Base-by-base conservation (phyloP, 2,329 filamentous ascomycete genomes). In the Diaporthe amygdali region DNA sequence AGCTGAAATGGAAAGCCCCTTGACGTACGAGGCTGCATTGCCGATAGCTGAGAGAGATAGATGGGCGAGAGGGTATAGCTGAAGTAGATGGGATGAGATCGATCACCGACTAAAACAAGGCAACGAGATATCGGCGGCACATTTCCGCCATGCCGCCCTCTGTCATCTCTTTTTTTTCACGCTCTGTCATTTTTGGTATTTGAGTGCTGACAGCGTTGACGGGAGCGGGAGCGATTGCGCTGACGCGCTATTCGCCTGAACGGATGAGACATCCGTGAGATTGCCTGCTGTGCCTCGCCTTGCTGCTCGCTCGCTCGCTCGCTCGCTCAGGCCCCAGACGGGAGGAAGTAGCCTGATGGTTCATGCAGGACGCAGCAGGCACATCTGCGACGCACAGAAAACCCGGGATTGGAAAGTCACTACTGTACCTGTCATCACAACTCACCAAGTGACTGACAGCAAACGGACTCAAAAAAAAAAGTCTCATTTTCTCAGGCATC, bases 121-220 rank as follows among this genome's bases (percentile, higher is more conserved):
- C 34, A 46, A 47, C 41, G n/a, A 47, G 27, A 20, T 63, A 30
- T 30, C 37, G 59, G 59, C 59, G 59, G 59, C 59, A 25, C 59
- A 22, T 32, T 63, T 63, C 59, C 59, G 59, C 59, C 27, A 41
- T 63, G 59, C 59, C 41, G 59, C 59, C 59, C 20, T 30, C 27
- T 63, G 59, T 63, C 59, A 47, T 47, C 41, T 63, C 25, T 63
- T 27, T 52, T 17, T 52, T 30, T 9, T 1, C 10, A n/a, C n/a
- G n/a, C 25, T 30, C 14, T 20, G n/a, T 17, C 9, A 61, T 37
- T 27, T 63, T 9, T n/a, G n/a, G n/a, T n/a, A 25, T 63, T 63
- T 63, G 59, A 63, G 59, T 63, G 41, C 59, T 63, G 59, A 63
- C 41, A 63, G 30, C 56, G 56, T 63, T 63, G 12, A 14, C 54